Conservation (phyloP, 2,329 filamentous ascomycete species). For the Beauveria caledonica region DNA sequence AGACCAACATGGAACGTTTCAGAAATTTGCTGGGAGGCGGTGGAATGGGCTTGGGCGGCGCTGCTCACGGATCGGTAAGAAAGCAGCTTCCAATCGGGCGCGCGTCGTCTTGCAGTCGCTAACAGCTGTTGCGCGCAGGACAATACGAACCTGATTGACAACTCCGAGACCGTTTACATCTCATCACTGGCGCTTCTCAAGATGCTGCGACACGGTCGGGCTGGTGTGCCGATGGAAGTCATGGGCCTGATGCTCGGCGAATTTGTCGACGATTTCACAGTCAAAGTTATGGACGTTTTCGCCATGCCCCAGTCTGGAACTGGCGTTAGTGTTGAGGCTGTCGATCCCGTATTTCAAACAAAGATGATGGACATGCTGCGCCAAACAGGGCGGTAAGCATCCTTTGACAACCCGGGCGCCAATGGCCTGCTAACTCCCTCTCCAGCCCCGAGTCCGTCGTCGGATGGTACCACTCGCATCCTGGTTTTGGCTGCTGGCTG, state of each 20-base stretch:
- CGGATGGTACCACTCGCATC: conserved; percentile 99
- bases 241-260: conserved; percentile 99
- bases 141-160: conserved; percentile 87
- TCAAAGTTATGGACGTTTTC: conserved; percentile 96
- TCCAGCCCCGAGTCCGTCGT: conserved; percentile 88
- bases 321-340: conserved; percentile 94
- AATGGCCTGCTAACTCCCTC: conserved; percentile 12
- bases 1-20: conserved; percentile 72
- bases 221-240: conserved; percentile 98
- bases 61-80: conserved; percentile 32
- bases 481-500: conserved; percentile 97
- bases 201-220: conserved; percentile 96
- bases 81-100: conserved; percentile 9
- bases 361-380: conserved; percentile 99
- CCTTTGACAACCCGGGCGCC: neutral
- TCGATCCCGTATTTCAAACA: conserved; percentile 97
- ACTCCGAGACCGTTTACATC: conserved; percentile 98
- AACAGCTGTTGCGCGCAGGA: conserved; percentile 47
- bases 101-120: conserved; percentile 5
- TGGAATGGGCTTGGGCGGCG: conserved; percentile 56
- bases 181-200: conserved; percentile 94
- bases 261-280: conserved; percentile 98
- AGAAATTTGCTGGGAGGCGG: conserved; percentile 78
- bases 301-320: conserved; percentile 99
- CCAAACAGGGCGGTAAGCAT: conserved; percentile 80